Evolutionary conservation across 495 filamentous ascomycete genomes (phyloP), one percentile per base, ranked within the genome.

Genomic region (Apiosordaria backusii): DNA sequence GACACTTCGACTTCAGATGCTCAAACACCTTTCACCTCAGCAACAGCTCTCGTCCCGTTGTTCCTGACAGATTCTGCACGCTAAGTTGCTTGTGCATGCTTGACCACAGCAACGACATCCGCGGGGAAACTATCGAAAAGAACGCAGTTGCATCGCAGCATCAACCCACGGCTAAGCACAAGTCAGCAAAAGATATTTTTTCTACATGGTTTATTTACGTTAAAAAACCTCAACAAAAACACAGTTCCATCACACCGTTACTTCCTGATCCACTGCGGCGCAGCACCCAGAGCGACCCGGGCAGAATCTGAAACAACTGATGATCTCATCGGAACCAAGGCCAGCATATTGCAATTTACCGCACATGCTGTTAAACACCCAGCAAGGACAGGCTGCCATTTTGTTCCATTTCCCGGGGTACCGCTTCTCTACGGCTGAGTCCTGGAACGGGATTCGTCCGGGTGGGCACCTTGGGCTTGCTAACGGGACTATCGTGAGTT

Each of bases 301-400:
- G 65, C 65, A 67, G 60, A 60, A 63, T 67, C 65, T 67, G 65
- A 67, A 67, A 67, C 65, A 67, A 25, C 26, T 60, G 29, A 60
- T 67, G 55, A 67, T 59, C 35, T 67, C 65, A 67, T 63, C 57
- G 55, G 52, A 55, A 23, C 45, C 54, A 0, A 55, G 65, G 61
- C 16, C 4, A 25, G 16, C 16, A n/a, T 27, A 35, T 23, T 21
- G 18, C 16, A 55, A 23, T 55, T 55, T 55, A 55, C 22, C 22
- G 52, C 52, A 50, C 60, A 50, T 21, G 29, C 13, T 55, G 52
- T 22, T 21, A 54, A 22, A n/a, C 18, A 54, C 18, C 50, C 16
- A 6, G 22, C 52, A 55, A 55, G 52, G n/a, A 55, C 52, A 55
- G n/a, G 52, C 22, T 55, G 52, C 52, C 52, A 23, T 55, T 55